These are phyloP conservation scores for Torrubiellomyces zombiae DNA, from an alignment of 2,329 filamentous ascomycete species.

Conservation along the genomic window DNA sequence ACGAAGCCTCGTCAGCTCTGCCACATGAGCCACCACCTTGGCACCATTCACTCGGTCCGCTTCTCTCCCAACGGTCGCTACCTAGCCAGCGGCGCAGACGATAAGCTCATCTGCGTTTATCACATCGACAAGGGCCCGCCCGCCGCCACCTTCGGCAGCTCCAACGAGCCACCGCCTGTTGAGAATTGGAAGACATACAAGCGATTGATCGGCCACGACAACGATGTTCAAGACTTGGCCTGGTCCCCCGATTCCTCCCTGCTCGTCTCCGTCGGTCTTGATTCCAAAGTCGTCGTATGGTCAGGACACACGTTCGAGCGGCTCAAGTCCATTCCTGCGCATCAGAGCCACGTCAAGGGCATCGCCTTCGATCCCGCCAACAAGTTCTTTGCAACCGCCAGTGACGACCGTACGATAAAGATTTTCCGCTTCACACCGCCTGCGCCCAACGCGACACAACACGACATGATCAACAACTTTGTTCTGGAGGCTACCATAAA, in stretches of 20 bases:
- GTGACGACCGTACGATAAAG: constrained; percentile 91
- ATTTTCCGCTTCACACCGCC: constrained; percentile 91
- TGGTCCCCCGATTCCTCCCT: constrained; percentile 96
- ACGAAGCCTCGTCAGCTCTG: constrained; percentile 80
- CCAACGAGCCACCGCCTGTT: constrained; percentile 78
- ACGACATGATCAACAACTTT: constrained; percentile 96
- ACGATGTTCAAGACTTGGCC: constrained; percentile 93
- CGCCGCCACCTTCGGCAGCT: constrained; percentile 68
- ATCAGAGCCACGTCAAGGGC: constrained; percentile 96
- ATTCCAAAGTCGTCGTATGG: constrained; percentile 98
- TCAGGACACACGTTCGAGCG: constrained; percentile 97
- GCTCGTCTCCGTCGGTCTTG: constrained; percentile 84
- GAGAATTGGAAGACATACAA: constrained; percentile 97
- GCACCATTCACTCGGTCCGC: constrained; percentile 90
- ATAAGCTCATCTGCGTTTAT: constrained; percentile 98
- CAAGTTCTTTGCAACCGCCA: constrained; percentile 97
- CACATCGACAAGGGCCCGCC: constrained; percentile 71
- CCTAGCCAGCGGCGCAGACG: constrained; percentile 89
- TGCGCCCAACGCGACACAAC: constrained; percentile 74
- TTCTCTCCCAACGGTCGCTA: constrained; percentile 94
- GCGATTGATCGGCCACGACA: constrained; percentile 89
- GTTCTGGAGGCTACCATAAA: constrained; percentile 83
- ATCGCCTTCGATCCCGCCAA: constrained; percentile 98
- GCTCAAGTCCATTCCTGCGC: constrained; percentile 79
- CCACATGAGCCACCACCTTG: constrained; percentile 95